These are phyloP conservation scores for Phaeosphaeriaceae sp. DNA, from an alignment of 2,329 filamentous ascomycete species.

Conservation along the genomic window DNA sequence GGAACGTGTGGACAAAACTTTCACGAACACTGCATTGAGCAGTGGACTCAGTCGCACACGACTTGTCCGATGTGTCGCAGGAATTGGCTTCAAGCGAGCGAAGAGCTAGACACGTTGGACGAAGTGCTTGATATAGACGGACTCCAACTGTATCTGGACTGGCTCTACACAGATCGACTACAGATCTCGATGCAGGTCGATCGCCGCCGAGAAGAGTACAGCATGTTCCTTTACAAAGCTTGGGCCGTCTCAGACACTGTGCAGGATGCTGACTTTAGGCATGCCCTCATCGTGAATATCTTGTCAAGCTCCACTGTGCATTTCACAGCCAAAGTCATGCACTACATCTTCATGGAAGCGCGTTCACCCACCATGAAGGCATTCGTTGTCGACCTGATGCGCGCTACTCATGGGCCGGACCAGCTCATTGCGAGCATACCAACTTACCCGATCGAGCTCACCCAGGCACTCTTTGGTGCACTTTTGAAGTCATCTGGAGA, in stretches of 20 bases:
- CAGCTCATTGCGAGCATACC: background rate
- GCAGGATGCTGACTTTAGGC: background rate
- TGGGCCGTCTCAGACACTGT: background rate
- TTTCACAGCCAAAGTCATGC: background rate
- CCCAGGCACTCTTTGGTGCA: background rate
- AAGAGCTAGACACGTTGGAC: background rate
- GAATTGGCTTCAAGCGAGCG: background rate
- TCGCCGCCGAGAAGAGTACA: too few species aligned
- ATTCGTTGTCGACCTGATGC: background rate
- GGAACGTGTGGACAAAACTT: constrained; percentile 16
- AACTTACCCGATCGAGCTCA: background rate
- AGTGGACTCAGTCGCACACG: background rate
- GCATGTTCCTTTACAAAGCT: background rate
- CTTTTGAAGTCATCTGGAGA: background rate
- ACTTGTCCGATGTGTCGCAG: constrained; percentile 15
- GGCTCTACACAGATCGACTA: constrained; percentile 12
- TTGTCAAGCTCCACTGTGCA: background rate
- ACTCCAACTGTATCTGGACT: constrained; percentile 15
- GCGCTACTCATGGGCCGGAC: background rate
- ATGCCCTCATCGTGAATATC: background rate
- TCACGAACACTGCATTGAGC: constrained; percentile 12
- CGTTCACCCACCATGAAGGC: background rate
- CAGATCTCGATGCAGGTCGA: background rate
- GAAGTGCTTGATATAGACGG: background rate
- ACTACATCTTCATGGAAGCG: background rate